phyloP scores from a whole-genome alignment of 2,329 filamentous ascomycete genomes.

The Colletotrichum tropicale region DNA sequence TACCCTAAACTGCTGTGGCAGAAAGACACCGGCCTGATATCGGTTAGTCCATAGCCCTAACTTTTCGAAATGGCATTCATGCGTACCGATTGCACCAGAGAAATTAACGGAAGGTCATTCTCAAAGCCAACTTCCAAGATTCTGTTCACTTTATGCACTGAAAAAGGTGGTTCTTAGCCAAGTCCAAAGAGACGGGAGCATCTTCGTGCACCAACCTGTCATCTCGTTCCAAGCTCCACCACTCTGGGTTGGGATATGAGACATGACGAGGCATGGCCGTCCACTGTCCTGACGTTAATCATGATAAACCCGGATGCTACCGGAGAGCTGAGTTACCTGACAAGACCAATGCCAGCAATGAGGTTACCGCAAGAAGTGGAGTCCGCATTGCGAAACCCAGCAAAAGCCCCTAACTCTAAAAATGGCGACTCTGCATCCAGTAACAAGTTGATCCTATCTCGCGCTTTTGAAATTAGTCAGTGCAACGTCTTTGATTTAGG shows the following conservation, averaged over 20 bases:
- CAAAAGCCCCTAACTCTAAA: not conserved
- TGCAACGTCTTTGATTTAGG: not conserved
- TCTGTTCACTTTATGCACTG: not conserved
- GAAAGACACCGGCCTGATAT: not conserved
- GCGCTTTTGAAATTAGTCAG: not conserved
- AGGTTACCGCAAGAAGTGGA: not conserved
- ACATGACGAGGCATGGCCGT: not conserved
- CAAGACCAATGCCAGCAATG: not conserved
- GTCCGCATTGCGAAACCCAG: not conserved
- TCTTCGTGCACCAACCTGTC: not conserved
- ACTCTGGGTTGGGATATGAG: not conserved
- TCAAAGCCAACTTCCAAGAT: not conserved
- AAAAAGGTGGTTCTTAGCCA: not conserved
- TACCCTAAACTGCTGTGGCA: not conserved
- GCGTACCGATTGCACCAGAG: not conserved
- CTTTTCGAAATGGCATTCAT: fast-evolving
- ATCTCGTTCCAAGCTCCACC: not conserved
- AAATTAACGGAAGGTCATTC: not conserved
- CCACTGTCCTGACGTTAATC: not conserved
- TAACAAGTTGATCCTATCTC: not conserved
- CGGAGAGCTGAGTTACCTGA: not conserved
- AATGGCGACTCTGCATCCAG: not conserved
- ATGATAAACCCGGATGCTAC: not conserved
- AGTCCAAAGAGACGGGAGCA: fast-evolving
- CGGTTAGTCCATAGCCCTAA: fast-evolving